Percentiles rank a stretch among this genome's conserved stretches.
phyloP scores from a whole-genome alignment of 805 yeast species.

The Yamadazyma nakazawae region DNA sequence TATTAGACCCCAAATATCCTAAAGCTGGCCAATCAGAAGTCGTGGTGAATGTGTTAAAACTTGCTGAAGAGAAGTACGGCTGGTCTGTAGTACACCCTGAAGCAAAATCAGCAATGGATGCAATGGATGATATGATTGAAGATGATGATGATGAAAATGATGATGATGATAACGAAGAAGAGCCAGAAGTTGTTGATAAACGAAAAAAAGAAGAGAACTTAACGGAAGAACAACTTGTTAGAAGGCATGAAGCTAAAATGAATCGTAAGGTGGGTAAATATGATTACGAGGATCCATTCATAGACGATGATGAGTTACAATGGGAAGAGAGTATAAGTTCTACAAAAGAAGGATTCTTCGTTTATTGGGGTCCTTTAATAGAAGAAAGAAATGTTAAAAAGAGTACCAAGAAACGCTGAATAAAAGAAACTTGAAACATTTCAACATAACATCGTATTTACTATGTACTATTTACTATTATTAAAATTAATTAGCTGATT shows the following conservation, averaged over 20 bases:
- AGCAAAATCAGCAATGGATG: slow-evolving; percentile 54
- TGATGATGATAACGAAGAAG: slow-evolving; percentile 22
- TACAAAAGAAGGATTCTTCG: slow-evolving; percentile 93
- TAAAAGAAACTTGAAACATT: slow-evolving; percentile 4
- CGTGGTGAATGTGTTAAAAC: slow-evolving; percentile 64
- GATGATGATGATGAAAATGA: slow-evolving; percentile 27
- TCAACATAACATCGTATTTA: slow-evolving; percentile 4
- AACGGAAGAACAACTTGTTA: slow-evolving; percentile 42
- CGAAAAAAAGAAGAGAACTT: slow-evolving; percentile 24
- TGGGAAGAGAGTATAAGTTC: slow-evolving; percentile 94
- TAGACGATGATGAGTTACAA: slow-evolving; percentile 87
- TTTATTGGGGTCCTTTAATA: slow-evolving; percentile 86
- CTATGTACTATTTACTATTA: neutral
- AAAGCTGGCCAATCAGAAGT: slow-evolving; percentile 59
- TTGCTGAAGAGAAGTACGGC: slow-evolving; percentile 84
- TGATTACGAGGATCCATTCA: slow-evolving; percentile 91
- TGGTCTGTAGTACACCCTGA: slow-evolving; percentile 69
- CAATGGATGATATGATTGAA: slow-evolving; percentile 37
- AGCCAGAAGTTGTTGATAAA: slow-evolving; percentile 8
- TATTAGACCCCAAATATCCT: slow-evolving; percentile 45
- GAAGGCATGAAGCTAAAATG: slow-evolving; percentile 44
- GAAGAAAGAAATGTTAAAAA: slow-evolving; percentile 43
- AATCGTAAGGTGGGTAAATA: slow-evolving; percentile 85
- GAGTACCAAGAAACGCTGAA: slow-evolving; percentile 16
- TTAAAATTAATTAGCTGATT: neutral